Percentiles rank a stretch among this genome's conserved stretches.
phyloP scores from a whole-genome alignment of 106 monocot species.

The Dioscorea zingiberensis region DNA sequence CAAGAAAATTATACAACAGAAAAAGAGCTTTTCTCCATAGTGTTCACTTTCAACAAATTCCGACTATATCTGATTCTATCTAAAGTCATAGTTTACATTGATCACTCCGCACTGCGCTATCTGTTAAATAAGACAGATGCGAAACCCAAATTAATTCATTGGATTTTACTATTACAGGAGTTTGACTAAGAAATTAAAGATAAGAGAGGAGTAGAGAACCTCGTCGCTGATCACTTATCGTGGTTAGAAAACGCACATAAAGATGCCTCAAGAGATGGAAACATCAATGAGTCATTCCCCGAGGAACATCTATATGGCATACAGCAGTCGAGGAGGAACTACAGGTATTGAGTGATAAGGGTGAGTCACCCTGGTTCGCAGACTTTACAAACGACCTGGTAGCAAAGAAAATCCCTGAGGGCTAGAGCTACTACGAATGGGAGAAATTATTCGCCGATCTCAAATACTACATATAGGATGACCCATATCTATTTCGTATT shows the following conservation, averaged over 20 bases:
- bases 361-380: no score
- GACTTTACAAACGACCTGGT: background rate
- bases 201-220: background rate
- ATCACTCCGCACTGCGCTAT: background rate
- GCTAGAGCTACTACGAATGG: no score
- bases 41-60: slow-evolving; percentile 3
- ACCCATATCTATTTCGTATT: no score
- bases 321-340: background rate
- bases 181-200: slow-evolving; percentile 1
- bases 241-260: background rate
- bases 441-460: no score
- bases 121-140: background rate
- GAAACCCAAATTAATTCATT: background rate
- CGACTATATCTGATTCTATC: background rate
- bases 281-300: background rate
- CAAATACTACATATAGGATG: no score
- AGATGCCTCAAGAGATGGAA: no score
- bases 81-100: background rate
- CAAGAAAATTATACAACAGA: slow-evolving; percentile 5
- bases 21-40: slow-evolving; percentile 3
- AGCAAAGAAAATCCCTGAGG: no score
- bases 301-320: background rate
- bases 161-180: slow-evolving; percentile 1
- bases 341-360: background rate
- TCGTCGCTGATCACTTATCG: background rate